These are phyloP conservation scores for Amesomyces nigricolor DNA, from an alignment of 2,329 filamentous ascomycete genomes.

Conservation along the genomic window DNA sequence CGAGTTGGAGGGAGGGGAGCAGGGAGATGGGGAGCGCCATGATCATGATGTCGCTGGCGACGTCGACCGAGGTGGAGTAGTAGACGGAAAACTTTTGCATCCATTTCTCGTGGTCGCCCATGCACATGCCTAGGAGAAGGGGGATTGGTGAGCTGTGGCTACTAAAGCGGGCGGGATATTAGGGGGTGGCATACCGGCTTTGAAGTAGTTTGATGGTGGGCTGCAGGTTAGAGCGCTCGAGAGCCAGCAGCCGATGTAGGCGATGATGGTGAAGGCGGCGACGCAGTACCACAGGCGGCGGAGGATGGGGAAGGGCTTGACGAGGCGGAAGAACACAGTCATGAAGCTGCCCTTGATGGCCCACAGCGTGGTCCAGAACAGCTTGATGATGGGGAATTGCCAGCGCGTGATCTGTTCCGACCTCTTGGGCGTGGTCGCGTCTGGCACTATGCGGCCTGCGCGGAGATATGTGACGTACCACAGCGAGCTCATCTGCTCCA, in stretches of 20 bases:
- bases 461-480: constrained; percentile 6
- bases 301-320: constrained; percentile 10
- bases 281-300: constrained; percentile 10
- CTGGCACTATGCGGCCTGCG: constrained; percentile 1
- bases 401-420: constrained; percentile 7
- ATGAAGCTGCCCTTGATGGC: constrained; percentile 12
- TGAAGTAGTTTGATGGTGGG: constrained; percentile 3
- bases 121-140: not conserved
- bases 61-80: constrained; percentile 9
- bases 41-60: constrained; percentile 11
- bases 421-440: not conserved
- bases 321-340: constrained; percentile 12
- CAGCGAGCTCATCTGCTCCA: not conserved
- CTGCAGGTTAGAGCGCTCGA: constrained; percentile 4
- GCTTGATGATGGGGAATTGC: constrained; percentile 15
- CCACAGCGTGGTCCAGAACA: constrained; percentile 12
- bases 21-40: constrained; percentile 12
- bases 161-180: not conserved
- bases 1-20: constrained; percentile 9
- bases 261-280: constrained; percentile 1
- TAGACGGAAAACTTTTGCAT: constrained; percentile 5
- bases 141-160: not conserved
- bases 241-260: constrained; percentile 8
- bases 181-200: not conserved
- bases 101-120: constrained; percentile 1